These are phyloP conservation scores for Capronia epimyces DNA, from an alignment of 2,329 filamentous ascomycete genomes.

Conservation along the genomic window DNA sequence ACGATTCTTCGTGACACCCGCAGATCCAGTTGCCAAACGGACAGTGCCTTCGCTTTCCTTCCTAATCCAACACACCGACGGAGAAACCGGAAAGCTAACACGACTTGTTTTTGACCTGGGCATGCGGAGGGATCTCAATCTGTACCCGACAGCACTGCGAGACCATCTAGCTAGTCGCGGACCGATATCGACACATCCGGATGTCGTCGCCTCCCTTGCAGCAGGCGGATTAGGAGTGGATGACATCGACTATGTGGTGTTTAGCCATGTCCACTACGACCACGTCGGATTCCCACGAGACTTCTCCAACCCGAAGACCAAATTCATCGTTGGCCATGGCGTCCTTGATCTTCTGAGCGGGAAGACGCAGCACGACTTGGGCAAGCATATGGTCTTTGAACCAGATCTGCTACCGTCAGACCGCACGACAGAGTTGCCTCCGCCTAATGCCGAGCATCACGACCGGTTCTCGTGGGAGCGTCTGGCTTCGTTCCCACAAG, in stretches of 20 bases:
- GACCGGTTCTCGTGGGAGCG: conserved; percentile 22
- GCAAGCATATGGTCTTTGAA: conserved; percentile 31
- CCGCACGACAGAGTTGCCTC: conserved; percentile 28
- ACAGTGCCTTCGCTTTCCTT: conserved; percentile 34
- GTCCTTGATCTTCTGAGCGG: conserved; percentile 24
- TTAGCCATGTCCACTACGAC: conserved; percentile 37
- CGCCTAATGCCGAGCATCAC: conserved; percentile 7
- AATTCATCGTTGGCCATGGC: conserved; percentile 38
- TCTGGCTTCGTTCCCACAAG: conserved; percentile 19
- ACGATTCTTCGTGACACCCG: conserved; percentile 30
- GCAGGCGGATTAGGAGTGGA: conserved; percentile 34
- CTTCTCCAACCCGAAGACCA: conserved; percentile 29
- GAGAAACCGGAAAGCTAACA: conserved; percentile 17
- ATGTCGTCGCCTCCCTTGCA: conserved; percentile 33
- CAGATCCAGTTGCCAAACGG: conserved; percentile 23
- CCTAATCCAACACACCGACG: conserved; percentile 30
- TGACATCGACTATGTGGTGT: conserved; percentile 41
- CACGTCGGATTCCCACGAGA: conserved; percentile 37
- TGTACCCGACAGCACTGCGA: conserved; percentile 28
- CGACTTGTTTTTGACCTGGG: conserved; percentile 33
- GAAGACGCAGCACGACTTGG: conserved; percentile 22
- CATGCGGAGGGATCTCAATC: conserved; percentile 29
- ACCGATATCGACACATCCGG: conserved; percentile 29
- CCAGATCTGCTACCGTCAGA: conserved; percentile 26
- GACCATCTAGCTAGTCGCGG: conserved; percentile 29